Evolutionary conservation across 225 moss, liverwort and hornwort genomes (phyloP), one percentile per base, ranked within the genome.

Genomic region (Marchantia polymorpha): DNA sequence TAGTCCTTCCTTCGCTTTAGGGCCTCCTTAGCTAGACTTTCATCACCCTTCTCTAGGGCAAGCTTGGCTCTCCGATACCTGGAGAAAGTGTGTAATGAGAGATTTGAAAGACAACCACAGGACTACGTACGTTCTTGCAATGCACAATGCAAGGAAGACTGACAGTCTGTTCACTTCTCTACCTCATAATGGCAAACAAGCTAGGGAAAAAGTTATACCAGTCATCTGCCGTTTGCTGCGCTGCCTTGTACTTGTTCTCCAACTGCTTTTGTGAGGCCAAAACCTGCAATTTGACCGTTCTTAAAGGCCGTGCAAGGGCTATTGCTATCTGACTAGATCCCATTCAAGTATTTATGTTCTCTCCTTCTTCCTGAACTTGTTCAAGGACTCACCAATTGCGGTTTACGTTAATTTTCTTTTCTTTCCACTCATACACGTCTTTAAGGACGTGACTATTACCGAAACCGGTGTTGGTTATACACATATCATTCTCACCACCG

Each of bases 241-340:
- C 82, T 68, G 92, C 91, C 85, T 91, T 95, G 74, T 85, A 90
- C 87, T 99, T 99, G 76, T 95, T 95, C 78, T 99, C 99, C 81
- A 99, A 83, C 85, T 95, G 99, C 85, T 94, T 99, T 83, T 99
- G 99, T 29, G 99, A 99, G 8, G 99, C 95, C 85, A 99, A 63
- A 5, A 99, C 94, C 95, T 96, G 81, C 77, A 82, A n/a, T 12
- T 8, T 47, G 54, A 77, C 22, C 12, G 29, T 30, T 30, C 58
- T 39, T 39, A 39, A 39, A 39, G 39, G 39, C 39, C 39, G 39
- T 39, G 5, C 39, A 39, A 39, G 39, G 5, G 39, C 39, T 39
- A 5, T 39, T 39, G 39, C 39, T 39, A 2, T 39, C 3, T 2
- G 39, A 39, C 39, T 39, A 39, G 39, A 2, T 39, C 39, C 39